These are phyloP conservation scores for Talaromyces ruber DNA, from an alignment of 495 filamentous ascomycete species.

Conservation along the genomic window DNA sequence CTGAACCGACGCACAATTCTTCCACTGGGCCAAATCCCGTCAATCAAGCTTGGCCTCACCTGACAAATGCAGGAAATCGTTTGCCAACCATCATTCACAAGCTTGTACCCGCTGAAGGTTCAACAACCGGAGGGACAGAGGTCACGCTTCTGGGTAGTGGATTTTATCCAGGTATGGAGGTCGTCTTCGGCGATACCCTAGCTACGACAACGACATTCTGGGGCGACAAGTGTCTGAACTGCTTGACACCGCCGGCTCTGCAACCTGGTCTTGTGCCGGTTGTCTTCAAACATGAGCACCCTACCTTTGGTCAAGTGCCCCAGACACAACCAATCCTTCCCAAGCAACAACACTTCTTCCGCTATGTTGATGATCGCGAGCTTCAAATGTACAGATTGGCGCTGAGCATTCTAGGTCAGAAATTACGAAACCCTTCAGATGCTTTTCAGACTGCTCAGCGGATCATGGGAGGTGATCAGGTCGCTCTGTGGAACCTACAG, in stretches of 20 bases:
- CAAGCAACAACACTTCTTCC: slow-evolving; percentile 56
- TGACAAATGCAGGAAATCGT: slow-evolving; percentile 30
- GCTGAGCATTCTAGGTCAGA: slow-evolving; percentile 38
- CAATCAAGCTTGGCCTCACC: slow-evolving; percentile 31
- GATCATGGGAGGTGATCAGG: slow-evolving; percentile 40
- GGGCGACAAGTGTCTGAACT: slow-evolving; percentile 76
- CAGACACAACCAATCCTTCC: slow-evolving; percentile 37
- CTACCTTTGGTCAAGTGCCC: slow-evolving; percentile 37
- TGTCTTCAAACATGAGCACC: slow-evolving; percentile 56
- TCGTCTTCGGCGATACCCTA: slow-evolving; percentile 73
- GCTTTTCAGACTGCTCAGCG: slow-evolving; percentile 41
- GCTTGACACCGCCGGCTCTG: slow-evolving; percentile 66
- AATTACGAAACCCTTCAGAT: slow-evolving; percentile 40
- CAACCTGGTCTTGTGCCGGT: slow-evolving; percentile 65
- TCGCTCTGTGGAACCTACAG: slow-evolving; percentile 33
- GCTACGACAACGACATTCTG: slow-evolving; percentile 78
- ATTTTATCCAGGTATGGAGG: slow-evolving; percentile 72
- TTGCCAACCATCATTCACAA: slow-evolving; percentile 59
- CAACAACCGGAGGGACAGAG: slow-evolving; percentile 73
- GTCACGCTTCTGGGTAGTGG: slow-evolving; percentile 74
- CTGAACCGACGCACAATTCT: slow-evolving; percentile 26
- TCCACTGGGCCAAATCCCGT: slow-evolving; percentile 21
- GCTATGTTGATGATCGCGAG: slow-evolving; percentile 73
- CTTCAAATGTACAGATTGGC: slow-evolving; percentile 50
- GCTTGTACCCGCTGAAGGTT: slow-evolving; percentile 73